Evolutionary conservation across 495 filamentous ascomycete genomes (phyloP).

Genomic region (Penicillium subrubescens): DNA sequence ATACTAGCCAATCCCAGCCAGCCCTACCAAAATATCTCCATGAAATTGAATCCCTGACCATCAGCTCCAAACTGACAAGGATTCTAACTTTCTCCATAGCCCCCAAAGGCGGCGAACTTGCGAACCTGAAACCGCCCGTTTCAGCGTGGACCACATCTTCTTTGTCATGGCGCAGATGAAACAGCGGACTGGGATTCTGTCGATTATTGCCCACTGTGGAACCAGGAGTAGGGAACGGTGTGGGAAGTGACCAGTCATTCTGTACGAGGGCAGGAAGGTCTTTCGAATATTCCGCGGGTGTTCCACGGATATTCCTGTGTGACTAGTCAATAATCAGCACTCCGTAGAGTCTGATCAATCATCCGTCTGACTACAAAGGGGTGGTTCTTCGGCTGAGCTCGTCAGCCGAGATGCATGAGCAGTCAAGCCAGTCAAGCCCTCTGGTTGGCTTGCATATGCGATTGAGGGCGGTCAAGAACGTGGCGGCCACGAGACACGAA

Average conservation of each 20-base stretch:
- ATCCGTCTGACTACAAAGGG: too few relatives aligned
- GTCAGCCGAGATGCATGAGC: neutral
- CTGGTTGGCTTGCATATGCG: neutral
- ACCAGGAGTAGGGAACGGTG: neutral
- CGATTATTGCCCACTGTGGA: constrained; percentile 13
- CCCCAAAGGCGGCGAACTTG: neutral
- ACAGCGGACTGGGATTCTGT: constrained; percentile 13
- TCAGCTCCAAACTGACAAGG: neutral
- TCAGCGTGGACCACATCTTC: constrained; percentile 17
- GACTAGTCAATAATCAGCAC: neutral
- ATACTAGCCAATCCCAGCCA: neutral
- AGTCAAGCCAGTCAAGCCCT: neutral
- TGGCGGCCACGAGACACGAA: constrained; percentile 46
- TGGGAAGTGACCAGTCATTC: constrained; percentile 1
- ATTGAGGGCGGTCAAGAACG: constrained; percentile 33
- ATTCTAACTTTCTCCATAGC: neutral
- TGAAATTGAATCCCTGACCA: neutral
- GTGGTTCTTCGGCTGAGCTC: neutral
- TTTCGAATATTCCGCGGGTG: constrained; percentile 25
- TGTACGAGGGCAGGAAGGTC: neutral
- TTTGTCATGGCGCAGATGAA: constrained; percentile 22
- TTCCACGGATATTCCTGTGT: constrained; percentile 23
- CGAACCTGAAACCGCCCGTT: constrained; percentile 14
- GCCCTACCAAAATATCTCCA: neutral
- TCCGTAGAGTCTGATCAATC: neutral